A percentile compares a stretch with the other conserved stretches of the same genome.
phyloP scores from a whole-genome alignment of 306 rosid genomes.

The Ochetophila trinervis region DNA sequence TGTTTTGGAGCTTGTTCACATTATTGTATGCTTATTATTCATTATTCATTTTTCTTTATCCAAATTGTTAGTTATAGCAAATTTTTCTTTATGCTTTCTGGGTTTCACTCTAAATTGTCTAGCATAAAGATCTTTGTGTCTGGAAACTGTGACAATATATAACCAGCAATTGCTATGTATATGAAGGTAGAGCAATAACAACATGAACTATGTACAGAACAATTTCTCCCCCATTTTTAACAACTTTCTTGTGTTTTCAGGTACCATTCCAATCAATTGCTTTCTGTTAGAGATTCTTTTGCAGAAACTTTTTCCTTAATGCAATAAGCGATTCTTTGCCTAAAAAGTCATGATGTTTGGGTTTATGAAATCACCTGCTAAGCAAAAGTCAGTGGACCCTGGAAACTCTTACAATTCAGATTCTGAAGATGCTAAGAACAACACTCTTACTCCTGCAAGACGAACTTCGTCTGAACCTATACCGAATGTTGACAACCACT shows the following conservation, averaged over 20 bases:
- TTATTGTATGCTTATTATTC: no score
- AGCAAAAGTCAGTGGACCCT: conserved; percentile 43
- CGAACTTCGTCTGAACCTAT: conserved; percentile 71
- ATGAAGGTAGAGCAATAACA: not conserved
- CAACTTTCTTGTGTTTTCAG: not conserved
- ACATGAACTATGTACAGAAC: not conserved
- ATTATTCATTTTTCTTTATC: no score
- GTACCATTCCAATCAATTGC: not conserved
- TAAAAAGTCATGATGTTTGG: conserved; percentile 30
- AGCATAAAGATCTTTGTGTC: no score
- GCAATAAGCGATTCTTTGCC: not conserved
- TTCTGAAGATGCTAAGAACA: conserved; percentile 26
- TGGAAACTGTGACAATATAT: no score
- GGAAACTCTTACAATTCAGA: conserved; percentile 37
- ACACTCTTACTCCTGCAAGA: conserved; percentile 36
- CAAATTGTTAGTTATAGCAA: no score
- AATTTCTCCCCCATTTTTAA: not conserved
- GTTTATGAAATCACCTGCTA: conserved; percentile 53
- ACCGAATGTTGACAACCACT: conserved; percentile 47
- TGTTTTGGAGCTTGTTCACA: no score
- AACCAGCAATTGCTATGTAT: not conserved
- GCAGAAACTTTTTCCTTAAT: not conserved
- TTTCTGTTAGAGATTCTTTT: not conserved
- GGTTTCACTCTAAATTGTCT: no score
- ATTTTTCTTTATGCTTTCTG: no score